Evolutionary conservation across 257 asterid genomes (phyloP).

Genomic region (Ballota nigra): DNA sequence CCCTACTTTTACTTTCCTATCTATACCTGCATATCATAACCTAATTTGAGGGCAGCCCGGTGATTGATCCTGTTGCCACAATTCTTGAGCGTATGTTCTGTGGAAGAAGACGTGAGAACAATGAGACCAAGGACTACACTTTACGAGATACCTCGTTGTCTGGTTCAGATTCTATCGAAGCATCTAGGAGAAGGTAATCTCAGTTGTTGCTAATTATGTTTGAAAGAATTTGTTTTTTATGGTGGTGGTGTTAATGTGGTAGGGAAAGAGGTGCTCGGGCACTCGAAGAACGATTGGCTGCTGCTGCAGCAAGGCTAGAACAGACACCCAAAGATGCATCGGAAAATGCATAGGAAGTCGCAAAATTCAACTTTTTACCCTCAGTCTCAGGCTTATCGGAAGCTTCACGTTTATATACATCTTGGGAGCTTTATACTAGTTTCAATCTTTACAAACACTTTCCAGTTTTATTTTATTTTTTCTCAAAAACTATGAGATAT

Average conservation of each 20-base stretch:
- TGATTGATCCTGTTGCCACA: constrained; percentile 67
- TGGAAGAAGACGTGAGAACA: constrained; percentile 66
- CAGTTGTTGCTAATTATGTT: neutral
- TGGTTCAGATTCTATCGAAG: constrained; percentile 81
- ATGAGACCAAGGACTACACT: constrained; percentile 45
- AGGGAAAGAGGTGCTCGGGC: constrained; percentile 96
- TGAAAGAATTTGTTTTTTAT: neutral
- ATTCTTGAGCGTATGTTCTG: constrained; percentile 63
- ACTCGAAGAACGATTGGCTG: constrained; percentile 80
- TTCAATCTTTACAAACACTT: neutral
- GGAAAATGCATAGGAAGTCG: constrained; percentile 48
- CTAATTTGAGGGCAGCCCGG: constrained; percentile 51
- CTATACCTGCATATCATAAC: constrained; percentile 14
- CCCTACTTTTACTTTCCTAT: neutral
- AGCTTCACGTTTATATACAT: constrained; percentile 17
- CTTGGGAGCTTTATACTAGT: constrained; percentile 2
- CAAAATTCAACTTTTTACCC: neutral
- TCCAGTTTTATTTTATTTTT: too few species aligned
- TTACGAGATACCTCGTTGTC: constrained; percentile 50
- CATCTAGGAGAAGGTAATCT: constrained; percentile 83
- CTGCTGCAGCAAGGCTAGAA: constrained; percentile 36
- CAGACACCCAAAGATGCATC: constrained; percentile 49
- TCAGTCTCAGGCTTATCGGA: constrained; percentile 8
- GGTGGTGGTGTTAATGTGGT: constrained; percentile 13
- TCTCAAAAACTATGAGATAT: too few species aligned